phyloP scores from a whole-genome alignment of 305 asterid species.

The Ilex paraguariensis region DNA sequence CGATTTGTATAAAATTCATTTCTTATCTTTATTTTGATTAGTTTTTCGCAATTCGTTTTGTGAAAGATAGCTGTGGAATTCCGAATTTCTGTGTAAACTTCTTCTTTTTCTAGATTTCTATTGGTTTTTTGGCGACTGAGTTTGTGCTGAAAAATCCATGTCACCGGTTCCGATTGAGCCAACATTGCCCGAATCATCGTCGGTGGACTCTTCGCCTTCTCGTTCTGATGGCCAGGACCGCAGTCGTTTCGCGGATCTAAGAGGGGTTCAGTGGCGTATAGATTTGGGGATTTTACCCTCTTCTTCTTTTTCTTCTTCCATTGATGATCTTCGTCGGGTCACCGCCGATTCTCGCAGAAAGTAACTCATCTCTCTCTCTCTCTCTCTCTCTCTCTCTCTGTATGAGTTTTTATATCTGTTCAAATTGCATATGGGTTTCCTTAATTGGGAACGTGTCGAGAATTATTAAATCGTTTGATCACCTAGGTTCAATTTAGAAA shows the following conservation, averaged over 20 bases:
- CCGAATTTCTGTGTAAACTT: no score
- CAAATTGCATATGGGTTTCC: no score
- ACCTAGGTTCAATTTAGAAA: no score
- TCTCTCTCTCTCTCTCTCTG: not conserved
- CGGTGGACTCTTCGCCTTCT: not conserved
- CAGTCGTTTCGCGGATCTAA: constrained; percentile 21
- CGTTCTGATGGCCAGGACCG: not conserved
- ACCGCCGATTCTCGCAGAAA: constrained; percentile 91
- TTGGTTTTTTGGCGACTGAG: not conserved
- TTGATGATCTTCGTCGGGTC: constrained; percentile 81
- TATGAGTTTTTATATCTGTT: not conserved
- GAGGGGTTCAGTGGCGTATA: constrained; percentile 90
- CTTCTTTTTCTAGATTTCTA: no score
- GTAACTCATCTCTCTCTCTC: constrained; percentile 24
- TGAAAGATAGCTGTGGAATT: no score
- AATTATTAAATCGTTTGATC: no score
- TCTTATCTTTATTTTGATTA: no score
- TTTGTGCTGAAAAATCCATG: not conserved
- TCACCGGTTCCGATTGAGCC: not conserved
- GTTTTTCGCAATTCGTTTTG: no score
- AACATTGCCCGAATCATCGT: not conserved
- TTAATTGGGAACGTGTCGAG: no score
- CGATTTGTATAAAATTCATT: no score
- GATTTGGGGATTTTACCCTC: constrained; percentile 83
- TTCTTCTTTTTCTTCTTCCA: constrained; percentile 43